Evolutionary conservation across 225 moss, liverwort and hornwort genomes (phyloP).

Genomic region (Ulota crispa): DNA sequence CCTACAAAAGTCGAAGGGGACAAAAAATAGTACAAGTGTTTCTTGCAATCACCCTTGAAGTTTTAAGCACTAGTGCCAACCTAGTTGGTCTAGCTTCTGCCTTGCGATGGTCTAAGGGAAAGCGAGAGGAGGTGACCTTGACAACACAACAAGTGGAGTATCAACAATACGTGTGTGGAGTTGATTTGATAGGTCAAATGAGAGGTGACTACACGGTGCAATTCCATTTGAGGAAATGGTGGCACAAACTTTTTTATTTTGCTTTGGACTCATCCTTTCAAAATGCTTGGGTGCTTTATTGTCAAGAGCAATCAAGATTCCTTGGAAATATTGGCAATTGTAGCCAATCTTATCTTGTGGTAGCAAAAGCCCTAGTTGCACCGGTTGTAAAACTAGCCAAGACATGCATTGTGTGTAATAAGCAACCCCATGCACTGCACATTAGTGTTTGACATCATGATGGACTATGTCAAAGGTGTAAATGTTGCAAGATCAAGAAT

Average conservation of each 20-base stretch:
- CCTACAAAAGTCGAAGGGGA: too few species aligned
- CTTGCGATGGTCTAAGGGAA: accelerated
- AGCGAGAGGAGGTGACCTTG: accelerated
- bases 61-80: background rate
- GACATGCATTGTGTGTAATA: background rate
- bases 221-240: too few species aligned
- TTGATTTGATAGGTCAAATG: background rate
- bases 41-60: too few species aligned
- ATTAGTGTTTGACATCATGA: accelerated
- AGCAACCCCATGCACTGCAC: accelerated
- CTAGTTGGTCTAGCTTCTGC: background rate
- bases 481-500: accelerated
- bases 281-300: background rate
- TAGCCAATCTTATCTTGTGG: background rate
- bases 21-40: too few species aligned
- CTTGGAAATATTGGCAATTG: accelerated
- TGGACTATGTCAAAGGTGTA: accelerated
- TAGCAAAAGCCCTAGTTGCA: background rate
- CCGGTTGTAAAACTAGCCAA: accelerated
- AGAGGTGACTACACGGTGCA: too few species aligned
- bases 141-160: background rate
- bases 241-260: background rate
- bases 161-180: accelerated
- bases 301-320: accelerated
- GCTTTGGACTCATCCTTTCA: background rate